Base-by-base conservation (phyloP, 768 basidiomycete genomes). In the Lactifluus volemus region DNA sequence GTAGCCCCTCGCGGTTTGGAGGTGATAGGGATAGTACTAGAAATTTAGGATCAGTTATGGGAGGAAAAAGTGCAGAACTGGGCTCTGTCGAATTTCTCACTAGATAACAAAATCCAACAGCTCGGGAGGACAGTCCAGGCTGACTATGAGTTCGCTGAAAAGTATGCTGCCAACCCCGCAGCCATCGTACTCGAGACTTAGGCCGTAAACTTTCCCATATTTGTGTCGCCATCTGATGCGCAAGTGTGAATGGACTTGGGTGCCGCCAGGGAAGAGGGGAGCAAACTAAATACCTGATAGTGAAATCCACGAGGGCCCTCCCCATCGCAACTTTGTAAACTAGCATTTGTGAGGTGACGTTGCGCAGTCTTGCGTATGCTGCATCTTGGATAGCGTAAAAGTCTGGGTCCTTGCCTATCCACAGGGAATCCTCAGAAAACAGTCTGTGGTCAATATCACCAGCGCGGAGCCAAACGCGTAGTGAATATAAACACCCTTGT, bases 361-460 rank as follows among this genome's bases (percentile, higher is more conserved):
- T 74, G 63, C 76, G 80, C 61, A 81, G 69, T 38, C 76, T 69
- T 44, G 83, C 81, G 66, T 84, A 82, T 1, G 80, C 79, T 10
- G 81, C 83, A 49, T 85, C 79, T 19, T 74, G 72, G 47, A 88
- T 80, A 2, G 79, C 73, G 48, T 73, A 70, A 68, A 88, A 86
- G 67, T 87, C 84, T 5, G 82, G 83, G 67, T 88, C 84, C 67
- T 75, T 81, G 17, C 82, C 85, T 12, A 86, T 72, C 84, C 84
- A 86, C 30, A 87, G 67, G 30, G 84, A 82, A 65, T 84, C 82
- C 19, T 83, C 82, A 39, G 78, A 78, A 65, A 88, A 87, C 48
- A 87, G 58, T 39, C 84, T 79, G 61, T 85, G 86, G 58, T 86
- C 82, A 41, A 82, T 71, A n/a, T 74, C 77, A 36, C 78, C 78